Percentiles rank a stretch among this genome's conserved stretches.
These are phyloP conservation scores for Polygonum aviculare DNA, from an alignment of 148 eudicot genomes.

Conservation along the genomic window DNA sequence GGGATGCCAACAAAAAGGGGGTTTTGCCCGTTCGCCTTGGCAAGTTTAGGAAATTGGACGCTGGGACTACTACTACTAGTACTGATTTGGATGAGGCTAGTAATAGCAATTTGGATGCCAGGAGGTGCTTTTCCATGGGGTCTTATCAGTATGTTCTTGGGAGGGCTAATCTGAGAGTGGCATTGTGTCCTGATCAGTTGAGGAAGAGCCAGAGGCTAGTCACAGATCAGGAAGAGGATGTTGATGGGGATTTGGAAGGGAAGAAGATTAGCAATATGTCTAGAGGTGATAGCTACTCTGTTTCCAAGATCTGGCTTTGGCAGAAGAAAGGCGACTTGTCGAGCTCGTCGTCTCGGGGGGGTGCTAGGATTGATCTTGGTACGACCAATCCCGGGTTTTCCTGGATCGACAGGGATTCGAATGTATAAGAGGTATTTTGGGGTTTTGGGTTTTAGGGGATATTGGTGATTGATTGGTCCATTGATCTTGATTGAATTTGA, in stretches of 20 bases:
- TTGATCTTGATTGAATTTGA: too few relatives aligned
- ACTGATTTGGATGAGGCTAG: background rate
- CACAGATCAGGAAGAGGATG: background rate
- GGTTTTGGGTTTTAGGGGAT: background rate
- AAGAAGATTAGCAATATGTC: slow-evolving; percentile 22
- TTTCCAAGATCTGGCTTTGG: slow-evolving; percentile 39
- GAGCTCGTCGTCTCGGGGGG: slow-evolving; percentile 15
- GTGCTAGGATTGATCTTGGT: background rate
- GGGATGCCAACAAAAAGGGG: background rate
- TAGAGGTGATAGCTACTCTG: slow-evolving; percentile 29
- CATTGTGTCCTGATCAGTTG: slow-evolving; percentile 11
- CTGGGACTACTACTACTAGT: background rate
- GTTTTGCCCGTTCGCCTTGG: slow-evolving; percentile 28
- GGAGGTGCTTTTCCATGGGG: slow-evolving; percentile 39
- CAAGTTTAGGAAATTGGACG: slow-evolving; percentile 22
- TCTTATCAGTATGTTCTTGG: slow-evolving; percentile 27
- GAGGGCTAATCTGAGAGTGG: slow-evolving; percentile 16
- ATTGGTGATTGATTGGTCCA: too few relatives aligned
- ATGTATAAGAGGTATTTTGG: background rate
- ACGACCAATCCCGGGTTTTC: background rate
- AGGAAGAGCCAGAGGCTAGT: slow-evolving; percentile 7
- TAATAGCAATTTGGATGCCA: slow-evolving; percentile 24
- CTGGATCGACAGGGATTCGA: background rate
- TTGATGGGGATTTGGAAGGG: slow-evolving; percentile 11
- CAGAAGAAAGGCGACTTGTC: slow-evolving; percentile 19